phyloP scores from a whole-genome alignment of 1,284 basidiomycete genomes.

The Cryptococcus sp. region DNA sequence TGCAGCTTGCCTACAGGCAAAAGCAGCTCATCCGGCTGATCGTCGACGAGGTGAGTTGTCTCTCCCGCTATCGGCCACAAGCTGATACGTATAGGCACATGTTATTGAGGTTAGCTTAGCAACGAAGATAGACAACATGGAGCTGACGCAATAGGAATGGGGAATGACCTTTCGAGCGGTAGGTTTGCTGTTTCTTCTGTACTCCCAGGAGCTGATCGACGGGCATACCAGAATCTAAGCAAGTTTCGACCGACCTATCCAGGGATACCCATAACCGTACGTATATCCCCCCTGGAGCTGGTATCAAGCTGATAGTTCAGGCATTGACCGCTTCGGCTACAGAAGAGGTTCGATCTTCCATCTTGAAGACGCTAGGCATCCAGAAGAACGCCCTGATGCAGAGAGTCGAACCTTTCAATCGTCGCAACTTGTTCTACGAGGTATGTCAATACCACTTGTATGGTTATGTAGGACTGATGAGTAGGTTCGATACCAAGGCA shows the following conservation, averaged over 20 bases:
- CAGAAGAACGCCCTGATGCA: constrained; percentile 54
- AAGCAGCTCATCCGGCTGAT: constrained; percentile 64
- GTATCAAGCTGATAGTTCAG: constrained; percentile 12
- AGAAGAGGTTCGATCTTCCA: constrained; percentile 63
- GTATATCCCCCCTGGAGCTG: constrained; percentile 16
- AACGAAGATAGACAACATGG: neutral
- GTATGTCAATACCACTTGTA: constrained; percentile 38
- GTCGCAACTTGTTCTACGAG: constrained; percentile 74
- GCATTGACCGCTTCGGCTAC: constrained; percentile 48
- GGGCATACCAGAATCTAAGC: constrained; percentile 66
- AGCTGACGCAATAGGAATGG: constrained; percentile 61
- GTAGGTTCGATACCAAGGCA: constrained; percentile 24
- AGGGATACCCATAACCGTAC: constrained; percentile 70
- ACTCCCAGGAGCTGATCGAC: neutral
- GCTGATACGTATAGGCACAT: constrained; percentile 57
- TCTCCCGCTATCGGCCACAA: neutral
- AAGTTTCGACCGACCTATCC: constrained; percentile 63
- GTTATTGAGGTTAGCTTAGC: constrained; percentile 65
- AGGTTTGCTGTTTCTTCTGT: constrained; percentile 7
- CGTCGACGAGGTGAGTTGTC: constrained; percentile 63
- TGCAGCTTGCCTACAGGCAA: constrained; percentile 54
- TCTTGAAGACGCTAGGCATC: constrained; percentile 62
- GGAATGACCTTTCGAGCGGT: constrained; percentile 66
- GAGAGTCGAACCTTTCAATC: constrained; percentile 71
- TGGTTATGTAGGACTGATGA: neutral